Percentiles rank a stretch among this genome's conserved stretches.
Conservation (phyloP, 257 asterid species). For the Gentiana straminea region DNA sequence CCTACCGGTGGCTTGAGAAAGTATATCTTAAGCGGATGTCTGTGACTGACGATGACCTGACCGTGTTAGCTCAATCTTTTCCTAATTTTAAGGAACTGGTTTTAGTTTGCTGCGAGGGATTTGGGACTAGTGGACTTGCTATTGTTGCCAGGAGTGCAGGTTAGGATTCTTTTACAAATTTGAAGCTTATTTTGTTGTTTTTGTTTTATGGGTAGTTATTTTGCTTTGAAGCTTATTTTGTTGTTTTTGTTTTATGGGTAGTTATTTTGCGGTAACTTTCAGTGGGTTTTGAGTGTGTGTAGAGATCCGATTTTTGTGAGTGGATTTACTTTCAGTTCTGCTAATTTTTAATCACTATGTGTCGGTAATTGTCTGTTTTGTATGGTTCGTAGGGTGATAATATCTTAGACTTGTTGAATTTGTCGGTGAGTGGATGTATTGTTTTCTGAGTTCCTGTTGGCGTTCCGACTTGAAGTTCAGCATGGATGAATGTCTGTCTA, state of each 20-base stretch:
- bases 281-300: slow-evolving; percentile 2
- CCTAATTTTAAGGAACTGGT: slow-evolving; percentile 29
- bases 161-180: slow-evolving; percentile 10
- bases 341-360: background rate
- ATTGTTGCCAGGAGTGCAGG: slow-evolving; percentile 41
- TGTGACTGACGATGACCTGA: slow-evolving; percentile 31
- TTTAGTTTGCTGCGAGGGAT: slow-evolving; percentile 40
- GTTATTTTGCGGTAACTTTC: background rate
- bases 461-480: background rate
- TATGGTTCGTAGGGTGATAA: slow-evolving; percentile 1
- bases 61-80: slow-evolving; percentile 21
- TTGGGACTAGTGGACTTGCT: slow-evolving; percentile 45
- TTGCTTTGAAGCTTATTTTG: background rate
- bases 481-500: background rate
- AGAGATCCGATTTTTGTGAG: background rate
- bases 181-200: background rate
- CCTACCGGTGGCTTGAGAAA: slow-evolving; percentile 33
- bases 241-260: slow-evolving; percentile 2
- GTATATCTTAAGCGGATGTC: slow-evolving; percentile 38
- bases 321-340: background rate
- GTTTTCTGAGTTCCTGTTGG: background rate
- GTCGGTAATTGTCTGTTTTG: background rate
- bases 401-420: background rate
- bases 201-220: slow-evolving; percentile 9
- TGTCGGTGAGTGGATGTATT: background rate